Evolutionary conservation across 495 filamentous ascomycete genomes (phyloP).

Genomic region (Trichoderma virens): DNA sequence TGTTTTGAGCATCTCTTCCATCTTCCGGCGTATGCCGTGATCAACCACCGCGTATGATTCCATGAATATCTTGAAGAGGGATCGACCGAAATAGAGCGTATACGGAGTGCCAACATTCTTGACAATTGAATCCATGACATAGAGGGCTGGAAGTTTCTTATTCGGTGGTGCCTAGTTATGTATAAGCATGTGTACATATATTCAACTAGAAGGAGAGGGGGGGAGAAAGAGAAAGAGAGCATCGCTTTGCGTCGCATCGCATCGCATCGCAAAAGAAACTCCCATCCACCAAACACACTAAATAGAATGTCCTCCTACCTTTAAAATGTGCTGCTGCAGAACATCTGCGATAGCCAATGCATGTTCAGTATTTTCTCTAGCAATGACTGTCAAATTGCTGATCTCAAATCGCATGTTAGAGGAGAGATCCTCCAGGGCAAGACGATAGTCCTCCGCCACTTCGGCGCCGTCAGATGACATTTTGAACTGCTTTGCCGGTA

Average conservation of each 20-base stretch:
- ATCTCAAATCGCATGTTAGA: conserved; percentile 88
- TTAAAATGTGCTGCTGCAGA: conserved; percentile 84
- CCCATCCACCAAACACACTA: neutral
- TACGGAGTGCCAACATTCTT: conserved; percentile 99
- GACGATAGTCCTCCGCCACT: conserved; percentile 89
- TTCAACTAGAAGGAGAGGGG: neutral
- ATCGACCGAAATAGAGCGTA: conserved; percentile 83
- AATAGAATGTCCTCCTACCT: conserved; percentile 57
- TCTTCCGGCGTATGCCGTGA: conserved; percentile 66
- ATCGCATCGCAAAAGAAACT: neutral
- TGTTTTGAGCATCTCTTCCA: conserved; percentile 95
- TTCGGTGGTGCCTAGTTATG: conserved; percentile 62
- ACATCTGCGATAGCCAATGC: conserved; percentile 84
- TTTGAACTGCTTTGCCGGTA: conserved; percentile 17
- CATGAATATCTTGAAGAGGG: conserved; percentile 93
- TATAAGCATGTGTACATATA: conserved; percentile 17
- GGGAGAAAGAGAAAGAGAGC: neutral
- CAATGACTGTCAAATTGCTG: conserved; percentile 89
- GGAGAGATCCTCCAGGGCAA: conserved; percentile 83
- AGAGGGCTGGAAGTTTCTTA: conserved; percentile 88
- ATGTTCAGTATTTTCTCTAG: conserved; percentile 91
- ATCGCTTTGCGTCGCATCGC: too few relatives aligned
- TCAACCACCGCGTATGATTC: conserved; percentile 87
- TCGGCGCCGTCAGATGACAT: conserved; percentile 75
- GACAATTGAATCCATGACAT: conserved; percentile 94